phyloP scores from a whole-genome alignment of 1,139 yeast species.

The Tardiomyces depauwii region DNA sequence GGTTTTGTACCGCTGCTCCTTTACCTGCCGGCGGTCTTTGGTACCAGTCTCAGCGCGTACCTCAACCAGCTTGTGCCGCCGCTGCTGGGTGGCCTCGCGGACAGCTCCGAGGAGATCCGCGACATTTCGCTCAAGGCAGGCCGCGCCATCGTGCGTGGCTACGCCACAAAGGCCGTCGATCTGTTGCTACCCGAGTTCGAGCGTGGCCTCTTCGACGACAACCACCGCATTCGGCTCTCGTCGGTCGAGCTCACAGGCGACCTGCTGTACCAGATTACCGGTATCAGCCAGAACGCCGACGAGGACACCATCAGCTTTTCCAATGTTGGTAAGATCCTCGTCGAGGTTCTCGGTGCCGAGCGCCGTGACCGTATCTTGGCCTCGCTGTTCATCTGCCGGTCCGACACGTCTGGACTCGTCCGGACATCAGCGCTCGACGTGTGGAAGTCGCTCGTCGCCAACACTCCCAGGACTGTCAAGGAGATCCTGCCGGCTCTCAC shows the following conservation, averaged over 20 bases:
- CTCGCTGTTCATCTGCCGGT: constrained; percentile 80
- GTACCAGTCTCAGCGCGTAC: constrained; percentile 84
- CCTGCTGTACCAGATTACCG: constrained; percentile 85
- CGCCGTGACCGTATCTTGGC: constrained; percentile 84
- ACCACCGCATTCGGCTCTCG: constrained; percentile 81
- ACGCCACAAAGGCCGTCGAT: constrained; percentile 89
- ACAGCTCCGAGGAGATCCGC: constrained; percentile 72
- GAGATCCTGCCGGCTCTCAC: constrained; percentile 84
- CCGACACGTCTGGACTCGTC: constrained; percentile 80
- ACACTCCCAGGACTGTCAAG: constrained; percentile 92
- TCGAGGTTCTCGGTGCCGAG: constrained; percentile 73
- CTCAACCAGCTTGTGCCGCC: constrained; percentile 80
- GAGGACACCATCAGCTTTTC: constrained; percentile 26
- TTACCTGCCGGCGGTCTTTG: constrained; percentile 91
- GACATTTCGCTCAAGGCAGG: constrained; percentile 92
- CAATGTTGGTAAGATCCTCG: constrained; percentile 54
- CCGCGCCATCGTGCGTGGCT: constrained; percentile 79
- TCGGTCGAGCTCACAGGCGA: constrained; percentile 98
- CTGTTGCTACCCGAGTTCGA: constrained; percentile 89
- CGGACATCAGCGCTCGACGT: constrained; percentile 89
- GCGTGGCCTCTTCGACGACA: constrained; percentile 71
- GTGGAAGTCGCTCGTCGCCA: constrained; percentile 94
- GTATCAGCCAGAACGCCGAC: constrained; percentile 42
- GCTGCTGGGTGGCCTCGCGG: constrained; percentile 84
- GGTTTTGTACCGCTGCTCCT: constrained; percentile 88